Base-by-base conservation (phyloP, 1,284 basidiomycete genomes). In the Moesziomyces sp. region DNA sequence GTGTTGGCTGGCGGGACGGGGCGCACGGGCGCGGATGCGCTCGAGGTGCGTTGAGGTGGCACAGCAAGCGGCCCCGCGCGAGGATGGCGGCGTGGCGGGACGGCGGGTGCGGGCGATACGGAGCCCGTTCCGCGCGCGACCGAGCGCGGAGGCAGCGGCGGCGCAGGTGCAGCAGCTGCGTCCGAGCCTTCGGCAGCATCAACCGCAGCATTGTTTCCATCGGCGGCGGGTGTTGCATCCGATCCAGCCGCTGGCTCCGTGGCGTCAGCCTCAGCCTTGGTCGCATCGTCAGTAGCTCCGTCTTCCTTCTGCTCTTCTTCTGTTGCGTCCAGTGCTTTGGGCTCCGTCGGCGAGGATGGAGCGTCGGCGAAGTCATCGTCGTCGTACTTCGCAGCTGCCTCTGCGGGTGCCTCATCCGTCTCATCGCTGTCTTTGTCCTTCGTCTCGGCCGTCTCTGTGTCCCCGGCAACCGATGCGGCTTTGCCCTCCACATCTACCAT, bases 301-400 rank as follows among this genome's bases (percentile, higher is more conserved):
- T 11, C 9, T 24, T 7, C 24, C 5, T 33, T 14, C 19, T 19
- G 9, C 24, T 23, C 30, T 7, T 18, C 46, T 11, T 23, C 14
- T 9, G 38, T 3, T 16, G 38, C 38, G 38, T 40, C 38, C 38
- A 16, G 18, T 8, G 38, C 38, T 40, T 69, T 58, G 38, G 54
- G 40, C 19, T 59, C 56, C 19, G 58, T 58, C 5, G 65, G 58
- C 8, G 66, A 63, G 3, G 63, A 63, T n/a, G 57, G 54, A n/a
- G 67, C 63, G 49, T 75, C 63, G 49, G 69, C 62, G 52, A 72
- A 71, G 46, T 66, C 64, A 43, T 72, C 69, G 9, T 75, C 57
- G 3, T 69, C 59, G 7, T 26, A 21, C 50, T 62, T 58, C 40
- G 56, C 55, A 43, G 61, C 58, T 9, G 28, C 56, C 18, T 56